These are phyloP conservation scores for Populus hybrid DNA, from an alignment of 441 rosid genomes.

Conservation along the genomic window DNA sequence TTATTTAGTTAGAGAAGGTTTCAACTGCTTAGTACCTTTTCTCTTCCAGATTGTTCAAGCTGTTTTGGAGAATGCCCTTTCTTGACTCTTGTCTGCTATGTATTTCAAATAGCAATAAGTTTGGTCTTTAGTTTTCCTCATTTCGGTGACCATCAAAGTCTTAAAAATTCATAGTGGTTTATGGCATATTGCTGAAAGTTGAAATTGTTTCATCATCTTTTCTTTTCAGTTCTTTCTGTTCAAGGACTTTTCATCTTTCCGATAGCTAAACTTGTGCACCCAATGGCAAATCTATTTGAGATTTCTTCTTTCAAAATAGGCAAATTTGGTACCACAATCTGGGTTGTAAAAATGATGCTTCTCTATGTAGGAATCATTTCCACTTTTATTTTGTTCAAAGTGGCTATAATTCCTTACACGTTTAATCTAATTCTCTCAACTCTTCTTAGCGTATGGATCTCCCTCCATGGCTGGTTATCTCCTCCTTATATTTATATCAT, in stretches of 20 bases:
- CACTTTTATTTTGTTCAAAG: no score
- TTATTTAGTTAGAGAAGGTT: neutral
- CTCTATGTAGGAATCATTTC: constrained; percentile 30
- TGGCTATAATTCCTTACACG: constrained; percentile 33
- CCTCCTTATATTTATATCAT: constrained; percentile 65
- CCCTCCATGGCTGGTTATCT: constrained; percentile 47
- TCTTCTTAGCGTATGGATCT: constrained; percentile 36
- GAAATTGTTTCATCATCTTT: neutral
- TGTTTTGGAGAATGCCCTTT: neutral
- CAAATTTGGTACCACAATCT: constrained; percentile 20
- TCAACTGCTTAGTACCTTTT: neutral
- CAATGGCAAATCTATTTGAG: constrained; percentile 27
- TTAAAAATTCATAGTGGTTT: neutral
- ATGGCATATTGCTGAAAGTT: neutral
- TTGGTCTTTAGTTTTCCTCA: neutral
- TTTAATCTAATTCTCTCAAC: constrained; percentile 24
- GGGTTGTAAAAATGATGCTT: constrained; percentile 33
- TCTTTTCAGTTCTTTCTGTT: neutral
- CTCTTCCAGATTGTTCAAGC: neutral
- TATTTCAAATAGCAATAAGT: neutral
- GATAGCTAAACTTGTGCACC: neutral
- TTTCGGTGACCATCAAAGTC: neutral
- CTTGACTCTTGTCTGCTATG: neutral
- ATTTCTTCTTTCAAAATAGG: constrained; percentile 9
- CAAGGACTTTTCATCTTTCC: neutral